Conservation (phyloP, 2,329 filamentous ascomycete species). For the Fusarium sp. region DNA sequence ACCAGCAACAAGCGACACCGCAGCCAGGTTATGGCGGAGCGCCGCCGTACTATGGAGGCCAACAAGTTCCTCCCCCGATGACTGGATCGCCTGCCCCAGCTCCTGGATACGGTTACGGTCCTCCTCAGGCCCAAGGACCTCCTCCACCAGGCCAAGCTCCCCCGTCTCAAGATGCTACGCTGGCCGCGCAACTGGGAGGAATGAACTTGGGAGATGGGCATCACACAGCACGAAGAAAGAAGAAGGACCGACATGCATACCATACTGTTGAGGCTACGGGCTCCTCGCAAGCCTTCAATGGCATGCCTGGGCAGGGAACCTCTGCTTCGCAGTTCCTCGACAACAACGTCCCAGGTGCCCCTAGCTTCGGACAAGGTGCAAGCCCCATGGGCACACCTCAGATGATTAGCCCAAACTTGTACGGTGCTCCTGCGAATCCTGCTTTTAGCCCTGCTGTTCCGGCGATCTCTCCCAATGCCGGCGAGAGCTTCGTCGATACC, state of each 20-base stretch:
- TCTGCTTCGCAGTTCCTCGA: slow-evolving; percentile 57
- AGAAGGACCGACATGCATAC: slow-evolving; percentile 95
- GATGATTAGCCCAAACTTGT: slow-evolving; percentile 60
- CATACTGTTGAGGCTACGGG: slow-evolving; percentile 82
- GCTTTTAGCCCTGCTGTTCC: slow-evolving; percentile 46
- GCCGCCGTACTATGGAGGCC: slow-evolving; percentile 53
- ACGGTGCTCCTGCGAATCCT: slow-evolving; percentile 67
- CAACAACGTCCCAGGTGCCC: slow-evolving; percentile 40
- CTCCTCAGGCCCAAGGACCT: slow-evolving; percentile 41
- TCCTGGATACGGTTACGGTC: slow-evolving; percentile 43
- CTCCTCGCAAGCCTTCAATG: slow-evolving; percentile 76
- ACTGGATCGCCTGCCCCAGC: slow-evolving; percentile 40
- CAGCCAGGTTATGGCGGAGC: slow-evolving; percentile 51
- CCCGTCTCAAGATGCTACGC: slow-evolving; percentile 57
- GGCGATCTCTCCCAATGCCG: slow-evolving; percentile 40
- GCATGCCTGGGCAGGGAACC: slow-evolving; percentile 68
- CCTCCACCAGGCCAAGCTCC: slow-evolving; percentile 41
- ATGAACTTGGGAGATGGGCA: slow-evolving; percentile 71
- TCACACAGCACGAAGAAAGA: slow-evolving; percentile 74
- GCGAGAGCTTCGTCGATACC: slow-evolving; percentile 45
- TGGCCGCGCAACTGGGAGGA: slow-evolving; percentile 81
- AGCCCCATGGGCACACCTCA: slow-evolving; percentile 57
- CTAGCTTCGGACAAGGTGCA: slow-evolving; percentile 54
- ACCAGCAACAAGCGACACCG: slow-evolving; percentile 56
- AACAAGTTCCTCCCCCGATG: slow-evolving; percentile 43